These are phyloP conservation scores for Yarrowia galli DNA, from an alignment of 1,139 yeast genomes.

Conservation along the genomic window DNA sequence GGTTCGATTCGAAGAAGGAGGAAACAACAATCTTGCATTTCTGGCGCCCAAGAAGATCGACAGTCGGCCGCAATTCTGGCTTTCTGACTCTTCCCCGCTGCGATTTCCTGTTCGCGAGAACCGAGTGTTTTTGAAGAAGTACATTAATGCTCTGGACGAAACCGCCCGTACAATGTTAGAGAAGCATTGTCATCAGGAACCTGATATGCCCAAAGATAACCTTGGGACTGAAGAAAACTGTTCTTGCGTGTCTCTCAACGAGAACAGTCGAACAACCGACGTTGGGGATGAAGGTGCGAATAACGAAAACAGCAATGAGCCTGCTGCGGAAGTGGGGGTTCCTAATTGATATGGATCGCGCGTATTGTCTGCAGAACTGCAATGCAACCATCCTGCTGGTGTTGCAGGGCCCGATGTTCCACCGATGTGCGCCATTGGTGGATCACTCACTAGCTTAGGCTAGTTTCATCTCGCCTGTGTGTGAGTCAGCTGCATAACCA, in stretches of 20 bases:
- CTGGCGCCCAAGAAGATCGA: slow-evolving; percentile 36
- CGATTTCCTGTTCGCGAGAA: slow-evolving; percentile 72
- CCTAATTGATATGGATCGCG: not conserved
- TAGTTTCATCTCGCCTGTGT: not conserved
- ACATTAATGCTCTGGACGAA: slow-evolving; percentile 53
- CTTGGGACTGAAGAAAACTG: not conserved
- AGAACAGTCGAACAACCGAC: slow-evolving; percentile 2
- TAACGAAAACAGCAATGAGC: not conserved
- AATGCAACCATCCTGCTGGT: slow-evolving; percentile 1
- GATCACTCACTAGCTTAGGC: slow-evolving; percentile 15
- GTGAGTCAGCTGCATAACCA: slow-evolving; percentile 1
- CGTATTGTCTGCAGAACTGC: slow-evolving; percentile 7
- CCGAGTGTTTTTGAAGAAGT: slow-evolving; percentile 61
- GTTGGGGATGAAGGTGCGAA: not conserved
- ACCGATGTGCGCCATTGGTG: slow-evolving; percentile 17
- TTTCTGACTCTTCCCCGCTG: slow-evolving; percentile 68
- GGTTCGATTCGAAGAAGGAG: slow-evolving; percentile 19
- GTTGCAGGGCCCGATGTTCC: slow-evolving; percentile 23
- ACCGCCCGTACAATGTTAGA: slow-evolving; percentile 25
- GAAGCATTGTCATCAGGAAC: slow-evolving; percentile 11
- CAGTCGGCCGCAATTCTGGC: slow-evolving; percentile 54
- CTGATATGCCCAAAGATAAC: not conserved
- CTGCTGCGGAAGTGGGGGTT: slow-evolving; percentile 2
- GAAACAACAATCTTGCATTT: slow-evolving; percentile 19
- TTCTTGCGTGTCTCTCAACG: slow-evolving; percentile 10